Evolutionary conservation across 1,284 basidiomycete species (phyloP), one percentile per base, ranked within the genome.

Genomic region (Papiliotrema flavescens): DNA sequence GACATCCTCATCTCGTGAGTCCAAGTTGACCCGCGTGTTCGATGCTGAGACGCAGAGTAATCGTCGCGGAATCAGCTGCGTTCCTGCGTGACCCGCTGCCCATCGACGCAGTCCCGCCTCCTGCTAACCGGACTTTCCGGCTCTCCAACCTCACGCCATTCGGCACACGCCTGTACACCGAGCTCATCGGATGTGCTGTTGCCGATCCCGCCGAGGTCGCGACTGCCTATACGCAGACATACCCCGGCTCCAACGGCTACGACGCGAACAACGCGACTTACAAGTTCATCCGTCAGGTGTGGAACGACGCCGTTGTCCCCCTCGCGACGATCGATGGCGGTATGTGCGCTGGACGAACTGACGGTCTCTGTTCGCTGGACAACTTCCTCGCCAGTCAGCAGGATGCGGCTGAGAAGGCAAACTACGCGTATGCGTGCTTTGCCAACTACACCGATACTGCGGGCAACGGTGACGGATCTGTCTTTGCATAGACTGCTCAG

Each of bases 241-340:
- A 47, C 34, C 43, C 45, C 44, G 45, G 22, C 20, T 47, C 55
- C 9, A 56, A 56, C 55, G 55, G 55, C 13, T 56, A 56, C 50
- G 36, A 52, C 45, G 24, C 35, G 15, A 34, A 20, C 44, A 53
- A 47, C 24, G 55, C 55, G 35, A 19, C 55, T 17, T 37, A 53
- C 55, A 56, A 56, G n/a, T 37, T 37, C 35, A 37, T 37, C 35
- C 35, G 47, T 24, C 48, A 48, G 41, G 46, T 48, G 2, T 48
- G 55, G 55, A 57, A 57, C 55, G 40, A 47, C 35, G 55, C 47
- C 20, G 41, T 57, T 20, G 40, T 57, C 11, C 55, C 55, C 2
- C 34, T 57, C 11, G 22, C 37, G 7, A 49, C 52, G 19, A 57
- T 57, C 41, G 44, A 36, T 39, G 55, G 55, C 13, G 55, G 55